These are phyloP conservation scores for Tetrahymena malaccensis DNA, from an alignment of 73 alveolate genomes.

Conservation along the genomic window DNA sequence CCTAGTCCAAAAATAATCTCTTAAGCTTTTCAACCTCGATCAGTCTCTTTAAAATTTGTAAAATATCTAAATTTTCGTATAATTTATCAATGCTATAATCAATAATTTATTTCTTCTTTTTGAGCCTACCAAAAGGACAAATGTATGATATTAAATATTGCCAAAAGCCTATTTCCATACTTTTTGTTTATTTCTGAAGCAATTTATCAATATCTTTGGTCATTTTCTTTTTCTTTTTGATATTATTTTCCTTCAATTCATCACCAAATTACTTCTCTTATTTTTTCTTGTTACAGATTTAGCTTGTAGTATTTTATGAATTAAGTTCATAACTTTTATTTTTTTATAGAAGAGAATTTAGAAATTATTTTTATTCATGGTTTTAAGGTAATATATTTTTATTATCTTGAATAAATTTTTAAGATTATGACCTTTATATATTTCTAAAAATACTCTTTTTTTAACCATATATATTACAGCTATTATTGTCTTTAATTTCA, in stretches of 20 bases:
- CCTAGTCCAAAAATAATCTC: neutral
- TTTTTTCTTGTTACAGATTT: neutral
- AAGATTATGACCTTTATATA: neutral
- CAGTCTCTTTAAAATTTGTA: constrained; percentile 1
- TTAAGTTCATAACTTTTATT: neutral
- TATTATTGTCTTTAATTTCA: neutral
- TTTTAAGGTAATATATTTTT: neutral
- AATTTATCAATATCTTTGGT: too few relatives aligned
- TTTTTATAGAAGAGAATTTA: neutral
- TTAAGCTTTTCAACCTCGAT: constrained; percentile 14
- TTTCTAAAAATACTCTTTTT: neutral
- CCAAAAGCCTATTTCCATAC: neutral
- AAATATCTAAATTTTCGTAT: constrained; percentile 9
- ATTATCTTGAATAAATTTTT: too few relatives aligned
- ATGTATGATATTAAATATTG: neutral
- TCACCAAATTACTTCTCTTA: neutral
- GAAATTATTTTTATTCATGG: neutral
- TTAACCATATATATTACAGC: too few relatives aligned
- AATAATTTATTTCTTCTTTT: neutral
- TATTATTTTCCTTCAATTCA: neutral
- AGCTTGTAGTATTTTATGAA: neutral
- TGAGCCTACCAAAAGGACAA: neutral
- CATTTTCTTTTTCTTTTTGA: neutral
- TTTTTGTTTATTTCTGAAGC: neutral
- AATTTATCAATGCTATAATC: constrained; percentile 1